Percentiles rank a stretch among this genome's conserved stretches.
These are phyloP conservation scores for Butyriboletus appendiculatus DNA, from an alignment of 1,284 basidiomycete species.

Conservation along the genomic window DNA sequence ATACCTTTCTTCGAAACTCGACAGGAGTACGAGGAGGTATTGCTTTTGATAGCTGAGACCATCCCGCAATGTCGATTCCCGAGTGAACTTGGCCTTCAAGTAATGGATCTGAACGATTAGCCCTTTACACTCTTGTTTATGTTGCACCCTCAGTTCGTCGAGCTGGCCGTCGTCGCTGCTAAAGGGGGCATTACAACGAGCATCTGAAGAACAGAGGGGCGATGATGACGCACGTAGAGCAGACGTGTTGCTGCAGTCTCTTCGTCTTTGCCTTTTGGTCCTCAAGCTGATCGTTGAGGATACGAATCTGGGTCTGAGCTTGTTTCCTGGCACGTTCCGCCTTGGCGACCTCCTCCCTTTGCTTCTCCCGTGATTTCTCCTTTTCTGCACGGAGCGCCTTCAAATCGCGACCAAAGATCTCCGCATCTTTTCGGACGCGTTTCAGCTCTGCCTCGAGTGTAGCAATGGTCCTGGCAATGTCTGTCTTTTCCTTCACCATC, in stretches of 20 bases:
- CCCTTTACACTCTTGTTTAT: constrained; percentile 87
- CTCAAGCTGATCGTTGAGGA: constrained; percentile 70
- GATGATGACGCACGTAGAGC: constrained; percentile 47
- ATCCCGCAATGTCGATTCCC: constrained; percentile 82
- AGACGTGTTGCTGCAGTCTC: constrained; percentile 54
- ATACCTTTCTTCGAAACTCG: constrained; percentile 75
- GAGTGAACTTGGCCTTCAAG: constrained; percentile 87
- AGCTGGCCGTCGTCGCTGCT: constrained; percentile 55
- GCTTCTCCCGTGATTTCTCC: constrained; percentile 56
- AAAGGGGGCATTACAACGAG: not conserved
- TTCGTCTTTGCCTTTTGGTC: constrained; percentile 50
- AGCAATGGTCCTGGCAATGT: constrained; percentile 61
- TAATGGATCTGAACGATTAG: constrained; percentile 88
- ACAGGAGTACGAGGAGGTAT: constrained; percentile 68
- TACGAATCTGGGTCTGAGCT: constrained; percentile 59
- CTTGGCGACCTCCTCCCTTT: constrained; percentile 52
- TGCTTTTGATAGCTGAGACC: constrained; percentile 87
- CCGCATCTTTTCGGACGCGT: constrained; percentile 70
- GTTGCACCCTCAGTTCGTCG: constrained; percentile 58
- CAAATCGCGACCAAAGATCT: constrained; percentile 75
- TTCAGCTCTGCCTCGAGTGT: constrained; percentile 67
- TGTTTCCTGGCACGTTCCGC: constrained; percentile 65
- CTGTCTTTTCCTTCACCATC: constrained; percentile 61
- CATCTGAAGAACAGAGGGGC: constrained; percentile 1
- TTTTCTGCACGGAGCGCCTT: constrained; percentile 65